Base-by-base conservation (phyloP, 768 basidiomycete species). In the Amanita thiersii region DNA sequence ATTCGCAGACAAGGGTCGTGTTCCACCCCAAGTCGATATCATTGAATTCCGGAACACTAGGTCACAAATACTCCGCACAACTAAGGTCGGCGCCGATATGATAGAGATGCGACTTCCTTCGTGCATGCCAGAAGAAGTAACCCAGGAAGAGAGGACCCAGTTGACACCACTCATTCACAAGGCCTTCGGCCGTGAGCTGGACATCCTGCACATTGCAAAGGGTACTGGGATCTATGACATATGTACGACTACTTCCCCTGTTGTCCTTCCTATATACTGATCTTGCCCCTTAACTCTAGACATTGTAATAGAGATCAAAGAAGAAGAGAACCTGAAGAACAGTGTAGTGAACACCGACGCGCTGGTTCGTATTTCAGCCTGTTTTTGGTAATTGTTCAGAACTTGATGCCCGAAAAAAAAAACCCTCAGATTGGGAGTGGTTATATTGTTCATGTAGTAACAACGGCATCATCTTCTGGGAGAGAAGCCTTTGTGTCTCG, bases 401-500 rank as follows among this genome's bases (percentile, higher is more conserved):
- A 43, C 34, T 31, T 34, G 10, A 15, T 37, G 8, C 17, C 5
- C 44, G n/a, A n/a, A n/a, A n/a, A n/a, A n/a, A n/a, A n/a, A n/a
- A 34, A 19, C 40, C 30, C 32, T 35, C 39, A 68, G 66, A 37
- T 47, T 7, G 56, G 52, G 19, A 65, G 62, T 24, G 66, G 64
- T 1, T 67, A 59, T 40, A 1, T 14, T 1, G 52, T 61, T 14
- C 65, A 72, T 45, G 49, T 69, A 11, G 47, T 75, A 18, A 73
- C 75, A 0, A 58, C 60, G 20, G 44, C 48, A 19, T 53, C 62
- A 3, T 54, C 61, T 0, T 58, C 49, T 20, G 51, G 51, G 4
- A 48, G 60, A 8, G 61, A 60, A 38, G 50, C 49, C 11, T 78
- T 74, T 54, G 55, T 66, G 15, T 74, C 75, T 5, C 64, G 77